Conservation (phyloP, 2,329 filamentous ascomycete genomes). For the Exserohilum rostratum region DNA sequence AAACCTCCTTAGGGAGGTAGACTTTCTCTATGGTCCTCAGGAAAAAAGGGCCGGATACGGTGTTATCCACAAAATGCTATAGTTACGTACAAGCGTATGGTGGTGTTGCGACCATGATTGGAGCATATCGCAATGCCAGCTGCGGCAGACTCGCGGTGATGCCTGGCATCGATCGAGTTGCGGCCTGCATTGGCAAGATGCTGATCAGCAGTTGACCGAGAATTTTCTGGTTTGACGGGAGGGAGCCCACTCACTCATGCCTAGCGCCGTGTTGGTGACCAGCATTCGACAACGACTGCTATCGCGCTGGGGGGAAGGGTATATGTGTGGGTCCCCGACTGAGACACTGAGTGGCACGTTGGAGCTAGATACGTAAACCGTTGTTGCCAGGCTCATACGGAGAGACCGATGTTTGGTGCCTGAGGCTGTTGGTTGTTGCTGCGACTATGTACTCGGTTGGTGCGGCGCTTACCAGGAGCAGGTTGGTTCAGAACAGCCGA, state of each 20-base stretch:
- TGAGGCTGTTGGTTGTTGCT: slow-evolving; percentile 8
- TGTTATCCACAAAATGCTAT: not conserved
- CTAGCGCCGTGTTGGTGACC: slow-evolving; percentile 14
- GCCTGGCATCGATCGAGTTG: slow-evolving; percentile 6
- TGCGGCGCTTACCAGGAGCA: slow-evolving; percentile 12
- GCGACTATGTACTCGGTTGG: slow-evolving; percentile 6
- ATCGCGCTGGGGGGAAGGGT: slow-evolving; percentile 1
- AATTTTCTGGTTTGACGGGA: not conserved
- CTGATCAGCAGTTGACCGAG: slow-evolving; percentile 8
- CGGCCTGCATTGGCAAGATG: slow-evolving; percentile 2
- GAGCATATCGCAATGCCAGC: not conserved
- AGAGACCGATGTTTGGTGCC: slow-evolving; percentile 6
- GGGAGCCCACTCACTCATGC: not conserved
- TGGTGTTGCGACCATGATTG: not conserved
- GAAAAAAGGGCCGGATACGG: not conserved
- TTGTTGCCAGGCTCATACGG: not conserved
- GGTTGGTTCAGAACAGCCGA: slow-evolving; percentile 5
- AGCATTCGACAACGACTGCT: slow-evolving; percentile 6
- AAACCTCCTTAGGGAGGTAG: not conserved
- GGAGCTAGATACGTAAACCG: slow-evolving; percentile 1
- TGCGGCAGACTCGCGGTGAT: slow-evolving; percentile 1
- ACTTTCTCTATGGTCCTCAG: not conserved
- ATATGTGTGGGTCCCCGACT: slow-evolving; percentile 9
- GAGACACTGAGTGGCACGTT: slow-evolving; percentile 1
- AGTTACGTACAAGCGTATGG: not conserved